A percentile compares a stretch with the other conserved stretches of the same genome.
phyloP scores from a whole-genome alignment of 169 alveolate species.

The Plasmodium vivax region DNA sequence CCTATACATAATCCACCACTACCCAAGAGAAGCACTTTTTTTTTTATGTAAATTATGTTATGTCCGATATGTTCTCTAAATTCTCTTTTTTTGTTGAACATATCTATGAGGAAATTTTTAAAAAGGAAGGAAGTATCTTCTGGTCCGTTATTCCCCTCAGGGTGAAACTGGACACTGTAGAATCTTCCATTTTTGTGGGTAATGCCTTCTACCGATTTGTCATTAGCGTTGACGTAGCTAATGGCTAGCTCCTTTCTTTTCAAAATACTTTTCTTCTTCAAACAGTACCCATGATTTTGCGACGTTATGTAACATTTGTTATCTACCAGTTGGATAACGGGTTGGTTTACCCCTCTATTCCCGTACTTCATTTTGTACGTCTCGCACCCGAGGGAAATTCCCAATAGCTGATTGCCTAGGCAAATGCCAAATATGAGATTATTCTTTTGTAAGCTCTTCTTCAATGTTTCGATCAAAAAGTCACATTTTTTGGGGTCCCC shows the following conservation, averaged over 20 bases:
- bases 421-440: conserved; percentile 90
- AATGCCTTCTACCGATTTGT: conserved; percentile 88
- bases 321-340: conserved; percentile 88
- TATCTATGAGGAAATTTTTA: conserved; percentile 81
- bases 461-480: conserved; percentile 78
- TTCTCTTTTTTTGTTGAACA: conserved; percentile 73
- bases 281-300: conserved; percentile 90
- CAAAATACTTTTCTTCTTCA: conserved; percentile 73
- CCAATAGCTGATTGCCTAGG: conserved; percentile 90
- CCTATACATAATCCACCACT: conserved; percentile 91
- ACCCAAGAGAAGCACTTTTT: conserved; percentile 83
- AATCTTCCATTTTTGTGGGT: conserved; percentile 85
- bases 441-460: conserved; percentile 77
- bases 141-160: conserved; percentile 91
- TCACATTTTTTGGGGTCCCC: conserved; percentile 87
- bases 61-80: conserved; percentile 75
- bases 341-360: conserved; percentile 91
- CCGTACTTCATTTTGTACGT: conserved; percentile 90
- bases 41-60: conserved; percentile 83
- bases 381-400: conserved; percentile 89
- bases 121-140: conserved; percentile 89
- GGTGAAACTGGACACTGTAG: conserved; percentile 90
- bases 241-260: conserved; percentile 74
- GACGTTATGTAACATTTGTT: conserved; percentile 89
- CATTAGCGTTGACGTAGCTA: conserved; percentile 89